Base-by-base conservation (phyloP, 208 protist genomes). In the Endotrypanum monterogeii region DNA sequence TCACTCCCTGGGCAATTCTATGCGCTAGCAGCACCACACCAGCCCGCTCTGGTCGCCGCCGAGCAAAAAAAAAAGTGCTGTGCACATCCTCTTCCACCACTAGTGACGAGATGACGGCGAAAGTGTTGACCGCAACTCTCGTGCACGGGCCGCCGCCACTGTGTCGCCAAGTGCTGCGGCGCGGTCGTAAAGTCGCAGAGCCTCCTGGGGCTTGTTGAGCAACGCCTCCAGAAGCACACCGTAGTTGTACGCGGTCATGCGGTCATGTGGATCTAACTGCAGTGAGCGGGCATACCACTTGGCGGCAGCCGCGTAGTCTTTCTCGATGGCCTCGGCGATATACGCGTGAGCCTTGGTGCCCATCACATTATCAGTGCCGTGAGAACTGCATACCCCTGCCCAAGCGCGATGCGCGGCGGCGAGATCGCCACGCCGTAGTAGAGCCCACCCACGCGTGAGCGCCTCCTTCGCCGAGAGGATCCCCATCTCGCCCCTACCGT, bases 201-300 rank as follows among this genome's bases (percentile, higher is more conserved):
- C 87, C 51, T 90, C 79, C 63, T 72, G 67, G 8, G 78, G 83
- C 62, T 82, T 50, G 11, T 84, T 81, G 8, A 92, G 83, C 28
- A 95, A 52, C 37, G 86, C 83, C 72, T 95, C 90, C 14, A 95
- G 78, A 41, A 95, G 81, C 14, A 95, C 90, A 39, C 86, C 88
- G 77, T 95, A 93, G 78, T 95, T 95, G 81, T 91, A 93, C 20
- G 86, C 76, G n/a, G 90, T 91, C 83, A 93, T 85, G 69, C 82
- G 75, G 52, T 95, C 90, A 18, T 80, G 60, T n/a, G 90, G 90
- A 55, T 92, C 88, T 32, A 89, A 73, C 80, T 82, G 69, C 62
- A 94, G 80, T 1, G 78, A 82, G 3, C 70, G 57, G 37, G 76
- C 85, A 79, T 95, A 95, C 84, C 84, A 93, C 58, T 76, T 57